Conservation (phyloP, 2,329 filamentous ascomycete genomes). For the Byssochlamys sp. region DNA sequence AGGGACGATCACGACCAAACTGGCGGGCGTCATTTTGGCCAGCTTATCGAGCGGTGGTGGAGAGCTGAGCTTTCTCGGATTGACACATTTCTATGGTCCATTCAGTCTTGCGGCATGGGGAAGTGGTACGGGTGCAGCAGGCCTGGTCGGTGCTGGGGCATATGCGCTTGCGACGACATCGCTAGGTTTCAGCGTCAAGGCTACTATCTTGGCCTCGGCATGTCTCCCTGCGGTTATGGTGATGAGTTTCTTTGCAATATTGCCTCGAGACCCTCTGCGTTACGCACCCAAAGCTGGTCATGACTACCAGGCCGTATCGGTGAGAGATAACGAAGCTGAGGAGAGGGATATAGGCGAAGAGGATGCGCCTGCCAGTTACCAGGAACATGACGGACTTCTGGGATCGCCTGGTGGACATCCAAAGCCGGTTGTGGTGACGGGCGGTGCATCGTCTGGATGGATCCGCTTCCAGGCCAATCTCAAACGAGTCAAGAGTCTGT, state of each 20-base stretch:
- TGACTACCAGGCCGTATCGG: slow-evolving; percentile 47
- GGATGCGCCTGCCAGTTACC: slow-evolving; percentile 6
- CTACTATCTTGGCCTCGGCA: slow-evolving; percentile 67
- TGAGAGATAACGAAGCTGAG: slow-evolving; percentile 31
- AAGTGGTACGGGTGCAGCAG: slow-evolving; percentile 81
- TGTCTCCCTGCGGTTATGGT: slow-evolving; percentile 72
- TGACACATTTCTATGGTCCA: slow-evolving; percentile 88
- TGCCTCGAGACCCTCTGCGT: slow-evolving; percentile 61
- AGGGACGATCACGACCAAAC: slow-evolving; percentile 60
- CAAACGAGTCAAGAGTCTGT: slow-evolving; percentile 56
- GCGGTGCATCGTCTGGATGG: slow-evolving; percentile 15
- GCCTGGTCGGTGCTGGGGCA: slow-evolving; percentile 72
- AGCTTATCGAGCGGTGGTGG: slow-evolving; percentile 78
- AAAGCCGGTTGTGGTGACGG: slow-evolving; percentile 11
- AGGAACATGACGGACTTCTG: slow-evolving; percentile 18
- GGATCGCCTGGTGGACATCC: slow-evolving; percentile 10
- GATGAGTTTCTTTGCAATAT: slow-evolving; percentile 69
- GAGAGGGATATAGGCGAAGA: slow-evolving; percentile 18
- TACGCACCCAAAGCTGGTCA: slow-evolving; percentile 32
- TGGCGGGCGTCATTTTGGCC: slow-evolving; percentile 73
- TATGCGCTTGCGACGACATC: slow-evolving; percentile 81
- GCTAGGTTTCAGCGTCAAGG: slow-evolving; percentile 62
- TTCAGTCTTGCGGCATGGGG: slow-evolving; percentile 85
- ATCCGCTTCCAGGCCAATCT: slow-evolving; percentile 45
- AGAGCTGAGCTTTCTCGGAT: slow-evolving; percentile 78